Evolutionary conservation across 257 asterid genomes (phyloP).

Genomic region (Linaria vulgaris): DNA sequence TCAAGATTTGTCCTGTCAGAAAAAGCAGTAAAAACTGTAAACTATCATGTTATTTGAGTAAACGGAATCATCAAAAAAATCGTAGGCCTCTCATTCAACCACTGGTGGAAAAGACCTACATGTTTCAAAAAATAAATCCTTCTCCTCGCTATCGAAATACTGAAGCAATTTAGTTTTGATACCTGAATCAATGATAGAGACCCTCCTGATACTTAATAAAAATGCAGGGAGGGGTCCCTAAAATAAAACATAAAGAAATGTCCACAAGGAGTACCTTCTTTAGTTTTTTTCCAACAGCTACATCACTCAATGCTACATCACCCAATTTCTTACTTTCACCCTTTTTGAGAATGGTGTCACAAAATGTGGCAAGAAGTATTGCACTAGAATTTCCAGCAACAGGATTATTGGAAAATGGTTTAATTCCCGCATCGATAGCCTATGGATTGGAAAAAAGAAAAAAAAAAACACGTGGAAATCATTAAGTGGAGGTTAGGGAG

Average conservation of each 20-base stretch:
- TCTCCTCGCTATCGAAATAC: slow-evolving; percentile 90
- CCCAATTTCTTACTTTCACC: slow-evolving; percentile 98
- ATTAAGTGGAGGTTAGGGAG: neutral
- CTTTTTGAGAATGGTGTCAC: slow-evolving; percentile 95
- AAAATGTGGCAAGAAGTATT: slow-evolving; percentile 94
- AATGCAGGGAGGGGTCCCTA: too few species aligned
- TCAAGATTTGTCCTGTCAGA: slow-evolving; percentile 89
- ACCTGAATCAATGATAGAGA: slow-evolving; percentile 45
- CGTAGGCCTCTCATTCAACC: slow-evolving; percentile 7
- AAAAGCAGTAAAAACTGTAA: slow-evolving; percentile 7
- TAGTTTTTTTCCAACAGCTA: slow-evolving; percentile 93
- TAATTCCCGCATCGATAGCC: slow-evolving; percentile 99
- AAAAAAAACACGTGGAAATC: slow-evolving; percentile 5
- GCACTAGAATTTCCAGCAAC: slow-evolving; percentile 99
- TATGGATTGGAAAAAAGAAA: slow-evolving; percentile 29
- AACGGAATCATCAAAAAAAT: too few species aligned
- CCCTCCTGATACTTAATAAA: too few species aligned
- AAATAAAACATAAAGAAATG: slow-evolving; percentile 7
- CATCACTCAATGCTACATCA: too few species aligned
- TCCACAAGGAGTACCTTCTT: slow-evolving; percentile 64
- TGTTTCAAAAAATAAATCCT: slow-evolving; percentile 97
- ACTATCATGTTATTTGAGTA: neutral
- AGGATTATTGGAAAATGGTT: slow-evolving; percentile 93
- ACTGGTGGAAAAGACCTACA: slow-evolving; percentile 52
- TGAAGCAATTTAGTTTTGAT: slow-evolving; percentile 90